Percentiles rank a stretch among this genome's conserved stretches.
Evolutionary conservation across 1,139 yeast species (phyloP).

Genomic region (Saccharomyces hybrid): DNA sequence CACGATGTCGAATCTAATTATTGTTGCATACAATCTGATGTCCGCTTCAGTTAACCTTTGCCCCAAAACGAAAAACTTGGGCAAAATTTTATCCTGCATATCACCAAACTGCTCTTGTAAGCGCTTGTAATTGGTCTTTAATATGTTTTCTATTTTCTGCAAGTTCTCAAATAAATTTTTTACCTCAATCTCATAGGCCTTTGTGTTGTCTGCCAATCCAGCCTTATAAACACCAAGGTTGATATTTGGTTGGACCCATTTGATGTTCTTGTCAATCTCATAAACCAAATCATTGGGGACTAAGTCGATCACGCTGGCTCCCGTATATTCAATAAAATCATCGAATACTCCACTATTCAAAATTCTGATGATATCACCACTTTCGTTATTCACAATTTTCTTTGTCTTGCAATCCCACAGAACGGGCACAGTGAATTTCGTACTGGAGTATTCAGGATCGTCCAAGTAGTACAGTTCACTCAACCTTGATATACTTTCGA

Average conservation of each 20-base stretch:
- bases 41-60: conserved; percentile 76
- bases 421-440: not conserved
- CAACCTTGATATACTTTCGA: conserved; percentile 7
- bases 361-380: conserved; percentile 11
- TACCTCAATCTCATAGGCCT: conserved; percentile 7
- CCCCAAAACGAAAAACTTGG: conserved; percentile 39
- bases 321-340: conserved; percentile 6
- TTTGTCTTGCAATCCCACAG: conserved; percentile 10
- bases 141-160: conserved; percentile 8
- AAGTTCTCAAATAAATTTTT: conserved; percentile 4
- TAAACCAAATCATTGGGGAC: conserved; percentile 7
- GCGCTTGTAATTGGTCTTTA: conserved; percentile 3
- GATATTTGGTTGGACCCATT: conserved; percentile 9
- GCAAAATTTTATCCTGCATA: conserved; percentile 16
- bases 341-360: conserved; percentile 8
- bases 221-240: conserved; percentile 10
- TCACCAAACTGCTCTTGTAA: conserved; percentile 3
- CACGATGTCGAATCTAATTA: conserved; percentile 77
- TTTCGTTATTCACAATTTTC: conserved; percentile 12
- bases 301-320: conserved; percentile 7
- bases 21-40: conserved; percentile 68
- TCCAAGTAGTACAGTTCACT: conserved; percentile 7
- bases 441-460: conserved; percentile 8
- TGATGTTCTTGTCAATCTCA: conserved; percentile 6
- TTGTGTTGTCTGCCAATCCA: conserved; percentile 6